Evolutionary conservation across 495 filamentous ascomycete genomes (phyloP).

Genomic region (Annulohypoxylon nitens): DNA sequence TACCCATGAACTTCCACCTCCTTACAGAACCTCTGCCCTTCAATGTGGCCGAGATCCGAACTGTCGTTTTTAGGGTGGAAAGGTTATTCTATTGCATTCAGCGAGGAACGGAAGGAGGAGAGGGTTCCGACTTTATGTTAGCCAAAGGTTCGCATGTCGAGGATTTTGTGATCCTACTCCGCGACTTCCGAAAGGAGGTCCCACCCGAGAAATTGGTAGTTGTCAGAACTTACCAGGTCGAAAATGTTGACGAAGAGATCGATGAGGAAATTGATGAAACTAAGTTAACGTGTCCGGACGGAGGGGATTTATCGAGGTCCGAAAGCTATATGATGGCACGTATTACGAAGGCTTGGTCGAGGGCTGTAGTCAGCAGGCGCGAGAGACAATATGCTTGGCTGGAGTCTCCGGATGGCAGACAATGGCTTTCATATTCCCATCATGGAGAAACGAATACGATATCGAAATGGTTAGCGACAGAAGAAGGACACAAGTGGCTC

Average conservation of each 20-base stretch:
- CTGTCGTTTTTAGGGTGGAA: constrained; percentile 26
- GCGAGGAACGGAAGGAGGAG: background rate
- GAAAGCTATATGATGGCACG: constrained; percentile 23
- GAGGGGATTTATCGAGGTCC: background rate
- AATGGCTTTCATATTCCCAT: constrained; percentile 8
- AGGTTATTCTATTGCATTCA: constrained; percentile 3
- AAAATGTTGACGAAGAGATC: background rate
- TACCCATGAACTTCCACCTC: background rate
- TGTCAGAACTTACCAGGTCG: background rate
- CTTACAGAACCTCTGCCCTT: background rate
- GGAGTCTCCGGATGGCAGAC: background rate
- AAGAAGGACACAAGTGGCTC: constrained; percentile 30
- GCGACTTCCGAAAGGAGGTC: constrained; percentile 18
- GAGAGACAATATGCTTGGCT: background rate
- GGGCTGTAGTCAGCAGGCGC: background rate
- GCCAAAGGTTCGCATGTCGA: constrained; percentile 7
- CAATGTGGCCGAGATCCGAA: background rate
- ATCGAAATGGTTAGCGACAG: constrained; percentile 19
- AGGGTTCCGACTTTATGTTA: constrained; percentile 1
- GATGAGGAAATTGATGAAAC: background rate
- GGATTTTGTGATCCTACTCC: constrained; percentile 32
- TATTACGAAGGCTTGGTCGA: background rate
- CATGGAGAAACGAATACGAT: constrained; percentile 12
- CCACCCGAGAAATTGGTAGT: constrained; percentile 24
- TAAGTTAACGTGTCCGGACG: background rate